Base-by-base conservation (phyloP, 1,284 basidiomycete genomes). In the Clitocybe nebularis region DNA sequence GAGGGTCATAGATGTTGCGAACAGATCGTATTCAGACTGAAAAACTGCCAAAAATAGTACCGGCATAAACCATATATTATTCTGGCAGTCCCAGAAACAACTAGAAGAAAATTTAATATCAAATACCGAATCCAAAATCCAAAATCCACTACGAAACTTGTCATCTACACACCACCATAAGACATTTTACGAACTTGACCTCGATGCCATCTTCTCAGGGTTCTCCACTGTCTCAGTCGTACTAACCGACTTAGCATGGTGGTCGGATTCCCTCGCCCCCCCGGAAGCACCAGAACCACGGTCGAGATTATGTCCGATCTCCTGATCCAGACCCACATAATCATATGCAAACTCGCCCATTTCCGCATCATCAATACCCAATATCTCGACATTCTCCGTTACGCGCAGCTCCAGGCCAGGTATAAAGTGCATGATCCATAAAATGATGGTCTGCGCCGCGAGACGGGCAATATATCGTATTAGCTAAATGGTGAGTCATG, bases 281-380 rank as follows among this genome's bases (percentile, higher is more conserved):
- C 54, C 51, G 5, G 24, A 23, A 6, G 48, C 54, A 13, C 40
- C 52, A 10, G 45, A 21, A 16, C 41, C 44, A 3, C 17, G 7
- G 21, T 51, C 45, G 13, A 47, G 6, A 1, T 39, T 26, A 17
- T 59, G 57, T 0, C 55, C 56, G 17, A 59, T 51, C 59, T 84
- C 79, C 35, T 72, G 67, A 53, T 89, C 86, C 46, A 89, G 63
- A 10, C 80, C 83, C 46, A 89, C 88, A 54, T 90, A 93, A 67
- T 93, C 89, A 61, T 93, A 92, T n/a, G 88, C 88, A 54, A 84
- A 92, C 68, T 97, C 94, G 56, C 94, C 94, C 74, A 96, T 85
- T 69, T 94, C 89, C 9, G 84, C 79, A 58, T 96, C 91, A 62
- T 98, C 95, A 49, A 96, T 84, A 49, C 95, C 95, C 45, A 97